Conservation (phyloP, 768 basidiomycete species). For the Suillus spraguei region DNA sequence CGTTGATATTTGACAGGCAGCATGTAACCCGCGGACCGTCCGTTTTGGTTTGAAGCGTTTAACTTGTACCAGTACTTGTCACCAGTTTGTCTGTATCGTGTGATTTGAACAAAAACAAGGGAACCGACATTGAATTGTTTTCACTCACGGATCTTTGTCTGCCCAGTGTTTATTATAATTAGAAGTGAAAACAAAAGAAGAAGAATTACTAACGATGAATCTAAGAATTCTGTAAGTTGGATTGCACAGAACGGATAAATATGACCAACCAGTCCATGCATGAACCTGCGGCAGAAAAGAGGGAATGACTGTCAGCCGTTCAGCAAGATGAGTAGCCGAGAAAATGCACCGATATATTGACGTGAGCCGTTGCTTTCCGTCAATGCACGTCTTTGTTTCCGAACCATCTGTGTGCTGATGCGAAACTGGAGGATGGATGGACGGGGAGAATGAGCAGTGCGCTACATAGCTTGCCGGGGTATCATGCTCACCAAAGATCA, state of each 20-base stretch:
- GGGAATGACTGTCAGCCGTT: slow-evolving; percentile 6
- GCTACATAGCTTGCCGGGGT: neutral
- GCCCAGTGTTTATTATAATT: slow-evolving; percentile 5
- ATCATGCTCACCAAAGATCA: slow-evolving; percentile 66
- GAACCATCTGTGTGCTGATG: slow-evolving; percentile 59
- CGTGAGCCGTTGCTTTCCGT: slow-evolving; percentile 81
- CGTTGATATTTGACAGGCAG: slow-evolving; percentile 59
- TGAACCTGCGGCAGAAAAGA: slow-evolving; percentile 46
- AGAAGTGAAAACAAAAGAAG: neutral
- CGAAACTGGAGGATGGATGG: slow-evolving; percentile 42
- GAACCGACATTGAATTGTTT: neutral
- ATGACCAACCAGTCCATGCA: slow-evolving; percentile 64
- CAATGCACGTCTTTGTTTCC: slow-evolving; percentile 69
- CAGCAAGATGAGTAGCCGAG: neutral
- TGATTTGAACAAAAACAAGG: neutral
- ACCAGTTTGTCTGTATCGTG: slow-evolving; percentile 15
- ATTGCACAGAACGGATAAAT: slow-evolving; percentile 7
- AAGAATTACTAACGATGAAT: slow-evolving; percentile 52
- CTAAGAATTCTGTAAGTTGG: slow-evolving; percentile 31
- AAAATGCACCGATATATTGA: slow-evolving; percentile 64
- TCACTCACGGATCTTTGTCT: slow-evolving; percentile 51
- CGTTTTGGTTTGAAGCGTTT: slow-evolving; percentile 9
- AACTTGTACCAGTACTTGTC: slow-evolving; percentile 58
- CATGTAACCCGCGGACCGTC: slow-evolving; percentile 30
- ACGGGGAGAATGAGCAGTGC: neutral